Percentiles rank a stretch among this genome's conserved stretches.
Conservation (phyloP, 805 yeast species). For the Saturnispora zaruensis region DNA sequence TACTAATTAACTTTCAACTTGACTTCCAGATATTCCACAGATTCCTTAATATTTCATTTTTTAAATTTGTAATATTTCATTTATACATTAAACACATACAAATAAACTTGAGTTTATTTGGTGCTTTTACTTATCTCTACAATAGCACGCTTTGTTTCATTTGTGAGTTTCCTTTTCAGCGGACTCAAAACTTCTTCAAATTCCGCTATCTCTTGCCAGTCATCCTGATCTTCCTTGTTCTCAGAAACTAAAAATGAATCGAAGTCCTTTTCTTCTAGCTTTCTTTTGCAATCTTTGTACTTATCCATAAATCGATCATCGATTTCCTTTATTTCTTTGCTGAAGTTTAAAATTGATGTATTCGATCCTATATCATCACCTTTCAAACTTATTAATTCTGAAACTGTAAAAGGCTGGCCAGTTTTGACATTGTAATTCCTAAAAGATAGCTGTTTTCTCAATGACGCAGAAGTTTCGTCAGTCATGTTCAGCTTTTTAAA, state of each 20-base stretch:
- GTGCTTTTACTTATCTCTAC: background rate
- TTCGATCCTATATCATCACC: background rate
- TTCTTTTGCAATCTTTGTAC: background rate
- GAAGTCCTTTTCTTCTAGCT: background rate
- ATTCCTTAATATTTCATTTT: background rate
- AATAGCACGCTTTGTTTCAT: background rate
- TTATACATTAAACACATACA: background rate
- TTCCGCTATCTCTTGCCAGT: conserved; percentile 3
- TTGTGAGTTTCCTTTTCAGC: background rate
- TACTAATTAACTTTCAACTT: background rate
- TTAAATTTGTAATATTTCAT: background rate
- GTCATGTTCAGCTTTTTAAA: background rate
- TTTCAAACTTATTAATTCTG: conserved; percentile 3
- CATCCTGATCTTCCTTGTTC: background rate
- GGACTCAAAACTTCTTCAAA: background rate
- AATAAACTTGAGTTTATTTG: background rate
- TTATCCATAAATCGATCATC: background rate
- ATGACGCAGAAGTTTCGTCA: background rate
- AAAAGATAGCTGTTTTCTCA: conserved; percentile 6
- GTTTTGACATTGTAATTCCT: conserved; percentile 14
- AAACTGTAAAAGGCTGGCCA: conserved; percentile 13
- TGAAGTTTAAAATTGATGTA: background rate
- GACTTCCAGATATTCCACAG: background rate
- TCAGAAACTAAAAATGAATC: background rate
- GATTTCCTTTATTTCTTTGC: background rate